These are phyloP conservation scores for Castanea mollissima DNA, from an alignment of 306 rosid species.

Conservation along the genomic window DNA sequence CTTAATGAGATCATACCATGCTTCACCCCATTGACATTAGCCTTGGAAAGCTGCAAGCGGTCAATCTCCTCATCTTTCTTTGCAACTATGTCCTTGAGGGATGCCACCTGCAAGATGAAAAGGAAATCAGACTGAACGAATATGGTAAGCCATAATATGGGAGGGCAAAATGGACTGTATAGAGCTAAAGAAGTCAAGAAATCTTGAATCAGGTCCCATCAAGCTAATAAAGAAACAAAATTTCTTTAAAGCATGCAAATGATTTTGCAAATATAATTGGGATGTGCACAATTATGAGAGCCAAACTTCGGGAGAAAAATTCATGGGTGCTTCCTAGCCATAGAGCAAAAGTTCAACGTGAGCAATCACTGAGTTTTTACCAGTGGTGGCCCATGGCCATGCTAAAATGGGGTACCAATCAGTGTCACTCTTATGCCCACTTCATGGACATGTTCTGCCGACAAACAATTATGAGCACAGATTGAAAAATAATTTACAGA, in stretches of 20 bases:
- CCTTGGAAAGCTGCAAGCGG: conserved; percentile 57
- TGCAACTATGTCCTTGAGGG: conserved; percentile 62
- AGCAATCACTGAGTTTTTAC: not conserved
- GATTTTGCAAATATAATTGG: not conserved
- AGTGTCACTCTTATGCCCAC: not conserved
- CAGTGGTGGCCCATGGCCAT: not conserved
- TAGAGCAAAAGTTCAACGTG: not conserved
- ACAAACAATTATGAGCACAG: not conserved
- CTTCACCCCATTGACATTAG: conserved; percentile 50
- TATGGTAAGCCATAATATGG: not conserved
- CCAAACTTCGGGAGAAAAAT: not conserved
- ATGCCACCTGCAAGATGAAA: conserved; percentile 59
- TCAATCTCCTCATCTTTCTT: conserved; percentile 89
- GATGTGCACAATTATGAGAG: not conserved
- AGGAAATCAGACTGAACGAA: conserved; percentile 18
- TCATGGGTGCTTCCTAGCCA: not conserved
- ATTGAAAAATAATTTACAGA: not conserved
- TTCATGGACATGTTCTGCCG: not conserved
- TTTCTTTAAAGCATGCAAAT: not conserved
- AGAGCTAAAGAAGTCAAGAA: not conserved
- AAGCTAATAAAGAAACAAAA: not conserved
- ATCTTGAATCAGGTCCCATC: not conserved
- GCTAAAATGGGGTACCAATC: not conserved
- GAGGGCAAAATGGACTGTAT: not conserved
- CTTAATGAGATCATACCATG: conserved; percentile 44